Base-by-base conservation (phyloP, 2,329 filamentous ascomycete species). In the Mycosphaerella arachidis region DNA sequence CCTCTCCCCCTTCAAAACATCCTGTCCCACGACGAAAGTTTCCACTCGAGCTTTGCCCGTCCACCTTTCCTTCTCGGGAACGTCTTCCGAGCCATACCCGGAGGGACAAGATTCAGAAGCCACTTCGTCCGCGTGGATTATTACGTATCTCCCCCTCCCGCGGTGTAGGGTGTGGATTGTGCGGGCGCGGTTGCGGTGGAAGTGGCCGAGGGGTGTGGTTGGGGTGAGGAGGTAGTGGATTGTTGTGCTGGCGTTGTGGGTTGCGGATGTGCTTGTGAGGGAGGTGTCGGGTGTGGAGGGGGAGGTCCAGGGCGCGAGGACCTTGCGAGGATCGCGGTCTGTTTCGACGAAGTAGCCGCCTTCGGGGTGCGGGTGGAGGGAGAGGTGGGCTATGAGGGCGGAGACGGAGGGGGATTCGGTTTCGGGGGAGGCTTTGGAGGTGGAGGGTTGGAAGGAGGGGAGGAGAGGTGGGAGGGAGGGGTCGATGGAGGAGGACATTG, bases 201-300 rank as follows among this genome's bases (percentile, higher is more conserved):
- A 56, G 18, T 76, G 75, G 0, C 86, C 86, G 61, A 83, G 74
- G 0, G 84, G 82, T 0, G 76, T 77, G 20, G 67, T 67, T 0
- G 83, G 81, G 0, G 84, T 87, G 40, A 90, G 75, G 51, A 86
- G 77, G 71, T 90, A 90, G 73, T 81, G 84, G 55, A 90, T 89
- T 1, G 79, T 81, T 0, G 85, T 87, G 57, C 80, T 84, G 1
- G 84, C 80, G 58, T 79, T 79, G 33, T 53, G 55, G 31, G 57
- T 40, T 24, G 24, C 24, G 24, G 24, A 24, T 24, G 24, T 24
- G 24, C 24, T 24, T 24, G 24, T 3, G 24, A 24, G n/a, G n/a
- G n/a, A 9, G 67, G 55, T 2, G 78, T 72, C 56, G 77, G 70
- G 59, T 76, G n/a, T 77, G 37, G 56, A 48, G n/a, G 29, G 48